Evolutionary conservation across 306 rosid genomes (phyloP), one percentile per base, ranked within the genome.

Genomic region (Delonix regia): DNA sequence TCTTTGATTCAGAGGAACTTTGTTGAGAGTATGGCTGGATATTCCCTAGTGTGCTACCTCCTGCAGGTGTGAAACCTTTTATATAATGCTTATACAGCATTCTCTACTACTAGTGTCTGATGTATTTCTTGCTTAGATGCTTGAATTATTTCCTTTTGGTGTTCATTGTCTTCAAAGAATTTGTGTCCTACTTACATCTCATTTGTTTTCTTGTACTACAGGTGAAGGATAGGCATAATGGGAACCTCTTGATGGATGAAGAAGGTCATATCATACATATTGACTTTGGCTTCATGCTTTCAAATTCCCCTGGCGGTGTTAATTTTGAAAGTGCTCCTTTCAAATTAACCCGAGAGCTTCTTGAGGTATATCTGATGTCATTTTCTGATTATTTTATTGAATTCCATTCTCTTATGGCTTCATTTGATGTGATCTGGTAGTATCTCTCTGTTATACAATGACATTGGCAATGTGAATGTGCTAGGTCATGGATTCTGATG

Each of bases 11-110:
- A 94, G 99, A 87, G 95, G 83, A 94, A 92, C 83, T 94, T 94
- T 67, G 97, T 94, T 69, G 99, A 94, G 87, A 94, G 99, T 82
- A 94, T 94, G 97, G 99, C 97, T 66, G 99, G 99, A 83, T 94
- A 94, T 89, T 92, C 97, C 82, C 86, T 94, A 71, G 97, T 94
- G 69, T 94, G 98, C 88, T 94, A 92, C 87, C 93, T 94, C 85
- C 88, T 94, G 78, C 98, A 94, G 93, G 98, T 94, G 28, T 78
- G 83, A 69, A 69, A 74, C 67, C 48, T 73, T 60, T 73, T 44
- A 84, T 39, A 14, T 57, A 57, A 21, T 55, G 80, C 15, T 5
- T n/a, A 62, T 73, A 62, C 71, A 51, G 72, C 70, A 80, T 71
- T 71, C 34, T 56, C 44, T 60, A 10, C 68, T 30, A 33, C 44